These are phyloP conservation scores for Lojkania enalia DNA, from an alignment of 2,329 filamentous ascomycete species.

Conservation along the genomic window DNA sequence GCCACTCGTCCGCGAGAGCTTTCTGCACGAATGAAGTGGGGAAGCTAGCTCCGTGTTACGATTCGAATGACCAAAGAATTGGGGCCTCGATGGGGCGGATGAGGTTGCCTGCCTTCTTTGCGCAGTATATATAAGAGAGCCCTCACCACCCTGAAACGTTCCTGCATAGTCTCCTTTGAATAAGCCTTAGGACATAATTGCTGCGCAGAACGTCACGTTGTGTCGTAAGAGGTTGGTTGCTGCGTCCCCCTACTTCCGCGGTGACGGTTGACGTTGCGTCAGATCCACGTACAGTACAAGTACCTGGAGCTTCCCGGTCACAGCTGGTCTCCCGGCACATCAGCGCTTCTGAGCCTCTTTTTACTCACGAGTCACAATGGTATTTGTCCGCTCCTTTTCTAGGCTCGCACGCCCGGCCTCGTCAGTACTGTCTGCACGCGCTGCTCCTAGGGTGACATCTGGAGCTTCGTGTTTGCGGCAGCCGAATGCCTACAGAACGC, in stretches of 20 bases:
- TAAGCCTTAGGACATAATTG: background rate
- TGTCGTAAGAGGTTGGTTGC: slow-evolving; percentile 25
- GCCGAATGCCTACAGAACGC: slow-evolving; percentile 60
- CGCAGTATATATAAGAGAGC: slow-evolving; percentile 33
- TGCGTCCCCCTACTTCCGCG: slow-evolving; percentile 5
- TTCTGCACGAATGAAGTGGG: slow-evolving; percentile 39
- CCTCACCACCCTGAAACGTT: slow-evolving; percentile 25
- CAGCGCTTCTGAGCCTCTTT: slow-evolving; percentile 10
- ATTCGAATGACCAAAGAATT: slow-evolving; percentile 24
- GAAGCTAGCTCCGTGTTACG: slow-evolving; percentile 29
- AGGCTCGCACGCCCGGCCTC: slow-evolving; percentile 61
- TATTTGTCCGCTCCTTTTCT: slow-evolving; percentile 66
- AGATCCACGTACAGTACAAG: slow-evolving; percentile 28
- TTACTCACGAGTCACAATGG: slow-evolving; percentile 49
- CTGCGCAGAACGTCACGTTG: slow-evolving; percentile 25
- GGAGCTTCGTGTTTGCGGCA: slow-evolving; percentile 50
- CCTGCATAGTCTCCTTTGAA: slow-evolving; percentile 17
- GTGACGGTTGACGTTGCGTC: slow-evolving; percentile 29
- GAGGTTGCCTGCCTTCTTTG: slow-evolving; percentile 17
- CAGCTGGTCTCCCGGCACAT: slow-evolving; percentile 13
- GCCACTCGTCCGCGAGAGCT: slow-evolving; percentile 24
- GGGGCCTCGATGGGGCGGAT: slow-evolving; percentile 19
- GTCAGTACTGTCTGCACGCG: slow-evolving; percentile 54
- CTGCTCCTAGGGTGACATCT: slow-evolving; percentile 44
- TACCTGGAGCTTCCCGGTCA: slow-evolving; percentile 15